phyloP scores from a whole-genome alignment of 805 yeast species.

The Candida alai region DNA sequence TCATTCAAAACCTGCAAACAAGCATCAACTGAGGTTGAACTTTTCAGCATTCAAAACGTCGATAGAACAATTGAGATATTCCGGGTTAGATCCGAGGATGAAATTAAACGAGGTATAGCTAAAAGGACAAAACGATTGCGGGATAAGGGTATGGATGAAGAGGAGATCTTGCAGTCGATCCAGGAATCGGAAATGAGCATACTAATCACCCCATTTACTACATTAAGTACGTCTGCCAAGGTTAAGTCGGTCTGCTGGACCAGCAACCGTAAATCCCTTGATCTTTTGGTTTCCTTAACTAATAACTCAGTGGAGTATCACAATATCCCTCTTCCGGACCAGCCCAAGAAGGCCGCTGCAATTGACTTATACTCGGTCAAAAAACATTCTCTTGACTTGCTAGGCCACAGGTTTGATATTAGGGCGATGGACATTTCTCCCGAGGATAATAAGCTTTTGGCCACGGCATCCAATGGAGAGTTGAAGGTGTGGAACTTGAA shows the following conservation, averaged over 20 bases:
- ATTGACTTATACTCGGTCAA: slow-evolving; percentile 44
- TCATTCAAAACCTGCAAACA: slow-evolving; percentile 40
- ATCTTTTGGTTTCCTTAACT: slow-evolving; percentile 60
- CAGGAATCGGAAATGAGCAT: slow-evolving; percentile 49
- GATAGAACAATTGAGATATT: slow-evolving; percentile 80
- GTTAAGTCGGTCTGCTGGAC: slow-evolving; percentile 70
- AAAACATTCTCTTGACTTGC: slow-evolving; percentile 58
- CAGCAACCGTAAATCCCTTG: slow-evolving; percentile 44
- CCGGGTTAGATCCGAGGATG: slow-evolving; percentile 71
- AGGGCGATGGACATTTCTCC: slow-evolving; percentile 78
- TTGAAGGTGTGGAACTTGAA: slow-evolving; percentile 84
- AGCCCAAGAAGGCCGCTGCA: slow-evolving; percentile 43
- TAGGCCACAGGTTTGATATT: slow-evolving; percentile 89
- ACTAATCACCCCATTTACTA: slow-evolving; percentile 64
- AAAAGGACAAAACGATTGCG: slow-evolving; percentile 73
- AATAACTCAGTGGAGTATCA: slow-evolving; percentile 76
- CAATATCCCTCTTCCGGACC: slow-evolving; percentile 53
- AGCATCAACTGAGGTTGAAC: slow-evolving; percentile 27
- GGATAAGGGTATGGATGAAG: slow-evolving; percentile 60
- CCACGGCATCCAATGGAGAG: slow-evolving; percentile 87
- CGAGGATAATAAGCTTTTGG: slow-evolving; percentile 79
- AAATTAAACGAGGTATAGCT: slow-evolving; percentile 69
- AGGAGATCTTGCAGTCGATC: slow-evolving; percentile 48
- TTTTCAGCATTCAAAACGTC: slow-evolving; percentile 69
- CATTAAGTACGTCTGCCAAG: slow-evolving; percentile 61